Conservation (phyloP, 2,329 filamentous ascomycete genomes). For the Epichloe sp. region DNA sequence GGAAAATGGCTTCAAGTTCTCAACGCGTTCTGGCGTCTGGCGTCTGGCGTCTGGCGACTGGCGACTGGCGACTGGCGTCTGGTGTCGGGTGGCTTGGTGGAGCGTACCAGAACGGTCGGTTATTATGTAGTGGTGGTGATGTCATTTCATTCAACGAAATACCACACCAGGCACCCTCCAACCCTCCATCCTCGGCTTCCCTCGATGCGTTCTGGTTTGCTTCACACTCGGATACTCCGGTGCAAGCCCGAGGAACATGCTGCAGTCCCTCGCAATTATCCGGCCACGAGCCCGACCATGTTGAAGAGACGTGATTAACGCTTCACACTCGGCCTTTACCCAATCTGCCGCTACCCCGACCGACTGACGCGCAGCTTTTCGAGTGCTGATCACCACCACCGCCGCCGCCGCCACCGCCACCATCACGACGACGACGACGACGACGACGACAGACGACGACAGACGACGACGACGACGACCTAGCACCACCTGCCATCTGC, state of each 20-base stretch:
- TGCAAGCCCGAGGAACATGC: not conserved
- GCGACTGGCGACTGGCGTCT: too few relatives aligned
- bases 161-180: too few relatives aligned
- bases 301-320: not conserved
- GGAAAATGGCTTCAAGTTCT: too few relatives aligned
- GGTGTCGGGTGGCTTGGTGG: too few relatives aligned
- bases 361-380: not conserved
- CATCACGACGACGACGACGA: not conserved
- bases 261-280: not conserved
- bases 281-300: conserved; percentile 4
- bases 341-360: not conserved
- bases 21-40: too few relatives aligned
- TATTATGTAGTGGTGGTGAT: too few relatives aligned
- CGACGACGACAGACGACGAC: not conserved
- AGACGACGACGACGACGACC: not conserved
- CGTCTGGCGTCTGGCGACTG: too few relatives aligned
- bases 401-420: not conserved
- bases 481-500: not conserved
- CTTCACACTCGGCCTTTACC: not conserved
- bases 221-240: not conserved
- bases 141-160: too few relatives aligned
- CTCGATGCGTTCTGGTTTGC: too few relatives aligned
- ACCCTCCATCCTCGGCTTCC: too few relatives aligned
- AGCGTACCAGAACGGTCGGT: too few relatives aligned
- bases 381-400: not conserved